phyloP scores from a whole-genome alignment of 2,329 filamentous ascomycete species.

The Cladosporium austrohemisphaericum region DNA sequence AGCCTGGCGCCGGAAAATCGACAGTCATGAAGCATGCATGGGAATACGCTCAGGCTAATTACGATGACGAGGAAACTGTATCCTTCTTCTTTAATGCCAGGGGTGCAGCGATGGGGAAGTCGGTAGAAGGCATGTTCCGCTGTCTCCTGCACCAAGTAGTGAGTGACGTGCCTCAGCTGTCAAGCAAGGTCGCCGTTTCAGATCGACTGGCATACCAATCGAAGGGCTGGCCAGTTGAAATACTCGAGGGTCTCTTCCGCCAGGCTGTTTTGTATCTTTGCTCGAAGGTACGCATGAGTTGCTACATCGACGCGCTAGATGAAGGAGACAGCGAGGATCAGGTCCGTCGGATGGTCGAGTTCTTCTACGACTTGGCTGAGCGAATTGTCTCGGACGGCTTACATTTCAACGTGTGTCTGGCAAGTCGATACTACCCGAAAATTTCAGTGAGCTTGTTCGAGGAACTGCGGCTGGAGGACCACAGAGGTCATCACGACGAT shows the following conservation, averaged over 20 bases:
- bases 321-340: conserved; percentile 45
- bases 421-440: conserved; percentile 48
- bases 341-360: conserved; percentile 42
- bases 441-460: conserved; percentile 10
- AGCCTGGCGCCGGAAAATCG: conserved; percentile 19
- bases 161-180: not conserved
- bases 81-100: conserved; percentile 47
- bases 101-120: conserved; percentile 43
- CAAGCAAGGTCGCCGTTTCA: too few relatives aligned
- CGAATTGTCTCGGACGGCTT: conserved; percentile 17
- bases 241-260: not conserved
- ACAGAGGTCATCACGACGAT: not conserved
- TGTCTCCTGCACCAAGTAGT: conserved; percentile 48
- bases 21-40: conserved; percentile 14
- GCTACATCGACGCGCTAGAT: conserved; percentile 46
- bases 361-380: conserved; percentile 41
- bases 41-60: not conserved
- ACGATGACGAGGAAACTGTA: not conserved
- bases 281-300: not conserved
- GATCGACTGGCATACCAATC: too few relatives aligned
- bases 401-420: conserved; percentile 40
- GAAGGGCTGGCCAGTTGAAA: not conserved
- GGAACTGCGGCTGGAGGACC: not conserved
- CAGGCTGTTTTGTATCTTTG: not conserved
- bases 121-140: conserved; percentile 46